phyloP scores from a whole-genome alignment of 495 filamentous ascomycete species.

The Aspergillus ellipticus region DNA sequence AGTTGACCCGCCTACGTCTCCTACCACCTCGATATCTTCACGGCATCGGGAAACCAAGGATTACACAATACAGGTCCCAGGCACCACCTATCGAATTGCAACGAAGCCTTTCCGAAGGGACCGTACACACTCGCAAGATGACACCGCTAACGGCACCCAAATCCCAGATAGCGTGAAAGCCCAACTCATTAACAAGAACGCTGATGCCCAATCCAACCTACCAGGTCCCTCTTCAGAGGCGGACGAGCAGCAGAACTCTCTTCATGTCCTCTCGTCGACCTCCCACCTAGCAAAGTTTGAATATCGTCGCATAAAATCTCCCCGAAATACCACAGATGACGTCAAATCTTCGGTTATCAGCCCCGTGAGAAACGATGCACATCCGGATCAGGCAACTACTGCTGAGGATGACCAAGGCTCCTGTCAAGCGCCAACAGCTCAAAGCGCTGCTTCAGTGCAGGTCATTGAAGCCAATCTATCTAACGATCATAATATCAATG shows the following conservation, averaged over 20 bases:
- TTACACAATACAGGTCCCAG: background rate
- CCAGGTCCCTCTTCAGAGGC: background rate
- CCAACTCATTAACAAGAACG: background rate
- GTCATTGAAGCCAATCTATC: background rate
- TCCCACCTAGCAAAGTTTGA: slow-evolving; percentile 46
- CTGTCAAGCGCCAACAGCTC: background rate
- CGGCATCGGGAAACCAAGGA: slow-evolving; percentile 17
- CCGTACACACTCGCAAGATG: background rate
- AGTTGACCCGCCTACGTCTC: slow-evolving; percentile 42
- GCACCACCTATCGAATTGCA: slow-evolving; percentile 1
- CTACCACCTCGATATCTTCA: slow-evolving; percentile 25
- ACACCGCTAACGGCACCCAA: background rate
- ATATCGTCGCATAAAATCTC: slow-evolving; percentile 34
- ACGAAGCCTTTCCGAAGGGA: background rate
- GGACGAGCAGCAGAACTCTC: slow-evolving; percentile 19
- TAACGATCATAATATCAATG: background rate
- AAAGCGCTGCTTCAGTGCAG: background rate
- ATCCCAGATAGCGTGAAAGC: background rate
- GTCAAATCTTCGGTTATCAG: background rate
- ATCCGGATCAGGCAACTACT: background rate
- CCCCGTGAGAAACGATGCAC: background rate
- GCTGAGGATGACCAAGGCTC: background rate
- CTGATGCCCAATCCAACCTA: background rate
- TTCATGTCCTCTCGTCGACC: slow-evolving; percentile 37
- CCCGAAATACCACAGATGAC: background rate